Evolutionary conservation across 495 filamentous ascomycete genomes (phyloP), one percentile per base, ranked within the genome.

Genomic region (Aspergillus indologenus): DNA sequence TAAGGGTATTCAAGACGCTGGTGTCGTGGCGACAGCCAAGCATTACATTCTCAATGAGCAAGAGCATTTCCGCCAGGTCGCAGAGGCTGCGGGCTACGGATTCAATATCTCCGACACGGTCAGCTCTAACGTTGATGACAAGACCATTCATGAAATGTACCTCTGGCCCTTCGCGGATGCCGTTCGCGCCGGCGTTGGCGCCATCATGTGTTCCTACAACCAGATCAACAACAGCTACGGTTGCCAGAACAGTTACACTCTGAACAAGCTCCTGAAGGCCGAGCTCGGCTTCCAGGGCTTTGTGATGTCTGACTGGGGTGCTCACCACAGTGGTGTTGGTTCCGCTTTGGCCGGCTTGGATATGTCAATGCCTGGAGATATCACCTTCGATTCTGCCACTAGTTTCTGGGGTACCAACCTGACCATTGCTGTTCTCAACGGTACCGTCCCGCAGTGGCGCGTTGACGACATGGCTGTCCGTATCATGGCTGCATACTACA

Each of bases 221-320:
- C 90, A 94, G 69, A 75, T 86, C 69, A 90, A 90, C 76, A 88
- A 89, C 77, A 86, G 80, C 74, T 86, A 87, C 57, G 79, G 70
- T 50, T 90, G 84, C 71, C 79, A 83, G 51, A 88, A 87, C 76
- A 91, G 87, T 43, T 85, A 92, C 68, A 78, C 79, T 3, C 65
- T 91, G 53, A 96, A 96, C 76, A 84, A 88, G 69, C 67, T 96
- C 20, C 83, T 98, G 54, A 98, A 98, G 78, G 79, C 85, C 54
- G 94, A 98, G 68, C 80, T 97, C 7, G 92, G 88, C 26, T 98
- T 96, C 80, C 94, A 97, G 75, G 93, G 93, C 11, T 96, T 96
- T 67, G 79, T 93, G 61, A 90, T 93, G 88, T 91, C 84, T 60
- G 92, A 96, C 67, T 96, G 91, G 91, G 77, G 82, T 68, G 92